Base-by-base conservation (phyloP, 192 early-diverging fungal genomes). In the Diversispora eburnea region DNA sequence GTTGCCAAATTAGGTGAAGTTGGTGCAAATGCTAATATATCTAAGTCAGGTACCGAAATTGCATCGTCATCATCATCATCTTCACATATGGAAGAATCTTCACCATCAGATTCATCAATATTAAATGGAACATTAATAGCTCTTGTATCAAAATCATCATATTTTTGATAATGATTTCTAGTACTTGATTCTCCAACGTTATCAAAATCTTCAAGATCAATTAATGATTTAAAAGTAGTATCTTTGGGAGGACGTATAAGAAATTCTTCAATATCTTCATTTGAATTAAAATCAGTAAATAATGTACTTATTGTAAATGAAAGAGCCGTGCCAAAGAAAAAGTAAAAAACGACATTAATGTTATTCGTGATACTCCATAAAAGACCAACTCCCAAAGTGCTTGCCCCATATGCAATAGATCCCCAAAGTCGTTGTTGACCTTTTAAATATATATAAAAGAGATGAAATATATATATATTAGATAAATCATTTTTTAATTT, bases 381-480 rank as follows among this genome's bases (percentile, higher is more conserved):
- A 51, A 46, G 73, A 77, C 8, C 77, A 78, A 47, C 77, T 74
- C 25, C 73, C 45, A 69, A 55, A 42, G 67, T 70, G 15, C 67
- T 56, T 9, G n/a, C n/a, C 3, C 82, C 82, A 47, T 77, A 81
- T 43, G 82, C 68, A 33, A 83, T 74, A 12, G 82, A 83, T 9
- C 82, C 82, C 76, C 75, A 83, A 74, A 81, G 76, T 65, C 82
- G 72, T 55, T 83, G 82, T 22, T 77, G 75, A 5, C 80, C 80
- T 81, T 54, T 6, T 33, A 33, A 1, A 33, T 33, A 33, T 33
- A 33, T 33, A 33, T 33, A 33, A 33, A n/a, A n/a, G n/a, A n/a
- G n/a, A n/a, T n/a, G n/a, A n/a, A n/a, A n/a, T n/a, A n/a, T n/a
- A 33, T 33, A 33, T 33, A 33, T 33, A 33, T 33, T 33, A 33